Evolutionary conservation across 441 rosid genomes (phyloP), one percentile per base, ranked within the genome.

Genomic region (Croton setiger): DNA sequence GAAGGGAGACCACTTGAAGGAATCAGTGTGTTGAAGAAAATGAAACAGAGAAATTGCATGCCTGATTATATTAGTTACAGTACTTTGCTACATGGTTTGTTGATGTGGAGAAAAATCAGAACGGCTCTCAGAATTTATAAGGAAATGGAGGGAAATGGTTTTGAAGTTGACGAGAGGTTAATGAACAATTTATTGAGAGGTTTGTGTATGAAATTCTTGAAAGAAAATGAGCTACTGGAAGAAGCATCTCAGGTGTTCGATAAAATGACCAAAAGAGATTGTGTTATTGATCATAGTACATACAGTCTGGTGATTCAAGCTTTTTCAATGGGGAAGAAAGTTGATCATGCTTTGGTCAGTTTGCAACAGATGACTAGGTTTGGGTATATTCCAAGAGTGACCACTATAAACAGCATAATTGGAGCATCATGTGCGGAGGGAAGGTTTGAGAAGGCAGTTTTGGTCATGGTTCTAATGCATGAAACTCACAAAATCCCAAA

Each of bases 1-100:
- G 88, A 88, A 72, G 94, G 94, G n/a, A 78, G 67, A 72, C 89
- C 93, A 9, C 0, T 66, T 48, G 58, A 77, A 49, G 90, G 93
- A 3, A 41, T 88, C 27, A 43, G 67, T 12, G 78, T 86, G 71
- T 76, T 88, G 63, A 79, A 74, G 75, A 74, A 51, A 65, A 88
- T 88, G 91, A 79, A 82, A 72, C 74, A 71, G 75, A 81, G 72
- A 17, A 74, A 79, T 21, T 85, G 86, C 60, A 0, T 2, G 60
- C 89, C 91, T 5, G 88, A 88, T 77, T 12, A 17, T 37, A 80
- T 88, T n/a, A 80, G 79, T 66, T 85, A 85, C 66, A 75, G 80
- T 71, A 85, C 94, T 14, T 64, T 88, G 68, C 59, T 86, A 57
- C 79, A 71, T 17, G 91, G 91, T 60, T 70, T 86, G 60, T 37